Evolutionary conservation across 768 basidiomycete species (phyloP).

Genomic region (Boletus eberwhitei): DNA sequence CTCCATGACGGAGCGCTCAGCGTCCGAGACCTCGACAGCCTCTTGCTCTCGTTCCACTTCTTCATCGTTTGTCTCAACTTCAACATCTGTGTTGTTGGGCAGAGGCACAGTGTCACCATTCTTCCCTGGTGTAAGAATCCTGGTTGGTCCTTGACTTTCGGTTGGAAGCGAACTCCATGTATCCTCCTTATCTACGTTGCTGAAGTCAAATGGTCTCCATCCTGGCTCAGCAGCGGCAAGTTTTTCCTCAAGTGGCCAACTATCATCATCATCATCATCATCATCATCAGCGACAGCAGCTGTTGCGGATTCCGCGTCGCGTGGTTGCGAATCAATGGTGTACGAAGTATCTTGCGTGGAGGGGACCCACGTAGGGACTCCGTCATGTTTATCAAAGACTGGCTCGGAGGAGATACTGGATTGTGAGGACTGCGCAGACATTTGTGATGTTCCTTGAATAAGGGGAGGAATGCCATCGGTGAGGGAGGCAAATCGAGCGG

Average conservation of each 20-base stretch:
- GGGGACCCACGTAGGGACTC: conserved; percentile 51
- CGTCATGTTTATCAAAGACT: conserved; percentile 48
- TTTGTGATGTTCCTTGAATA: conserved; percentile 31
- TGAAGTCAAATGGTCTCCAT: conserved; percentile 60
- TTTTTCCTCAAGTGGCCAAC: conserved; percentile 73
- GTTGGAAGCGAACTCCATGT: conserved; percentile 74
- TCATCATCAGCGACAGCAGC: conserved; percentile 27
- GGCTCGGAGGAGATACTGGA: conserved; percentile 50
- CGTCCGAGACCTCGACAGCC: conserved; percentile 34
- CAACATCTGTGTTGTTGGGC: conserved; percentile 8
- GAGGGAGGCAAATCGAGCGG: conserved; percentile 31
- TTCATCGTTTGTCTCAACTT: conserved; percentile 11
- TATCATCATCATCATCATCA: conserved; percentile 58
- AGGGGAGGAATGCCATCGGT: conserved; percentile 12
- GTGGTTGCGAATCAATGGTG: conserved; percentile 39
- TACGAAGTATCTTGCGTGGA: conserved; percentile 60
- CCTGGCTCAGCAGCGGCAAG: conserved; percentile 47
- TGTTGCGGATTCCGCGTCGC: not conserved
- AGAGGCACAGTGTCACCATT: not conserved
- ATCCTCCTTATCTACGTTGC: conserved; percentile 58
- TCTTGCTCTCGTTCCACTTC: conserved; percentile 12
- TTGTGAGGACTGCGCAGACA: conserved; percentile 51
- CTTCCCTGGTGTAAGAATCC: conserved; percentile 18
- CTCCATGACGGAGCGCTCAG: conserved; percentile 32
- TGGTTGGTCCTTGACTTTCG: conserved; percentile 44